Base-by-base conservation (phyloP, 768 basidiomycete genomes). In the Thelephora ganbajun region DNA sequence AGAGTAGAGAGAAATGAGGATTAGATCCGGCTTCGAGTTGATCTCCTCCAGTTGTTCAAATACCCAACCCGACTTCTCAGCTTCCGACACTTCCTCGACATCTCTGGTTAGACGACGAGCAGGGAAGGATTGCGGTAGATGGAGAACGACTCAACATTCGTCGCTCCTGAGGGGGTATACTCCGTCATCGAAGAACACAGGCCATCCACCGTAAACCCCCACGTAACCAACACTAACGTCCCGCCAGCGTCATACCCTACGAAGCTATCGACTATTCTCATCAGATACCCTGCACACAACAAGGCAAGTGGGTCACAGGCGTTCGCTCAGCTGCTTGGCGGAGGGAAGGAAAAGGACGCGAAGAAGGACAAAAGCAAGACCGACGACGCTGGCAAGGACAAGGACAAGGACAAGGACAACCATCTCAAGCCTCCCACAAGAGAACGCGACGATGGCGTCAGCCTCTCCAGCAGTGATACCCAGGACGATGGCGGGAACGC, bases 81-180 rank as follows among this genome's bases (percentile, higher is more conserved):
- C 26, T 9, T 30, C 26, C 9, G 9, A 30, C 26, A 30, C 26
- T 9, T 30, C 26, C 26, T 9, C 26, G 26, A 30, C 26, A 30
- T 30, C 26, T 30, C 26, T 30, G 26, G 26, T 4, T 30, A 30
- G 26, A 30, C 26, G 26, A 30, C 26, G 26, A 30, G 5, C 5
- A 30, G 9, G 26, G 26, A 30, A 30, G 26, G 26, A 30, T 30
- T 53, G 48, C 55, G 56, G 55, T 55, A 34, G 54, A 86, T 87
- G 81, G 85, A 89, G 70, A 84, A 74, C 71, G 85, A 87, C 47
- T 73, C 76, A 50, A 83, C 85, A 22, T 89, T 91, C 63, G 81
- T 89, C 41, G 87, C 88, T 33, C 88, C 88, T 46, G 88, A 91
- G 63, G 88, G 88, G 55, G 85, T 90, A 37, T 91, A 91, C 68